These are phyloP conservation scores for Diaporthe citri DNA, from an alignment of 2,329 filamentous ascomycete genomes.

Conservation along the genomic window DNA sequence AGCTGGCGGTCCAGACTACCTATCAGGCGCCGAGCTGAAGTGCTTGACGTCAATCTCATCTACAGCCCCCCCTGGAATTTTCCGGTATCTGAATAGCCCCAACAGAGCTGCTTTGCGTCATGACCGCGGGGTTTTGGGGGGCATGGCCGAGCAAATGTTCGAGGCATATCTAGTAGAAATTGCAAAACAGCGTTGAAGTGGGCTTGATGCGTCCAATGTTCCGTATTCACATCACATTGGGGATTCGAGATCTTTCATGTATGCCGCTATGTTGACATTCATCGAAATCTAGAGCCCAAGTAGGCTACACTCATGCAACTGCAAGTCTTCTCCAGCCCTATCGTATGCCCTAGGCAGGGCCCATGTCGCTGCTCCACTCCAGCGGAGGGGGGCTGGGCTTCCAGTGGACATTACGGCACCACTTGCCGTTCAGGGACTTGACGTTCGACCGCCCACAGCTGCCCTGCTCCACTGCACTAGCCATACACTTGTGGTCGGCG, in stretches of 20 bases:
- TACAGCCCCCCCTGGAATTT: too few species aligned
- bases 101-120: background rate
- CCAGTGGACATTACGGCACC: constrained; percentile 10
- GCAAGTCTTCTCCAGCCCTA: background rate
- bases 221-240: background rate
- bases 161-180: background rate
- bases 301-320: background rate
- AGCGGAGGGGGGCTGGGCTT: background rate
- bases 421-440: constrained; percentile 7
- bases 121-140: background rate
- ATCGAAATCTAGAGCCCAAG: rapidly evolving
- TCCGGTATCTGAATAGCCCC: background rate
- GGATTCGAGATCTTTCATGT: background rate
- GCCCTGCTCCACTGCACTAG: background rate
- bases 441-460: background rate
- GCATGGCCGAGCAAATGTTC: background rate
- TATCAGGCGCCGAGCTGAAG: background rate
- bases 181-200: background rate
- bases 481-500: constrained; percentile 9
- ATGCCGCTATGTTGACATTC: background rate
- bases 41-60: constrained; percentile 16
- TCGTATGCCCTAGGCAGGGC: background rate
- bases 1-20: background rate
- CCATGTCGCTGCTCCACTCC: constrained; percentile 9
- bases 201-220: background rate